Base-by-base conservation (phyloP, 1,139 yeast species). In the Yamadazyma trypodendri region DNA sequence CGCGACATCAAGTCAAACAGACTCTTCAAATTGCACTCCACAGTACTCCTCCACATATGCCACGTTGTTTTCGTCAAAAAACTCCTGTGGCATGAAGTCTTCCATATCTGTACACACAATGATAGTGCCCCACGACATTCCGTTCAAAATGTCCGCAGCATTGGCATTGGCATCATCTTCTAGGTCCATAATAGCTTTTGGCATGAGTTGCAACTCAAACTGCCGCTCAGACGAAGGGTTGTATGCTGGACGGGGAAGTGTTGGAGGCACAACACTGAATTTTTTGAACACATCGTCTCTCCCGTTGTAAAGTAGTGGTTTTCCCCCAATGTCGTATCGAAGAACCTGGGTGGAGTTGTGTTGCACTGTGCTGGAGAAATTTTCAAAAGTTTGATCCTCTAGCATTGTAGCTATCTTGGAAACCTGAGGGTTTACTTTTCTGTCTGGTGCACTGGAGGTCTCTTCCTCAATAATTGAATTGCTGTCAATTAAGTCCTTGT, bases 91-190 rank as follows among this genome's bases (percentile, higher is more conserved):
- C 11, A 78, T 65, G 44, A 65, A 75, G 57, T 92, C 96, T 44
- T 82, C 84, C 4, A 64, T 63, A 50, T 89, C 94, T 0, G 97
- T 86, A 31, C 84, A 88, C 3, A 90, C 85, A 24, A 88, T 68
- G 27, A 92, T 85, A 0, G 97, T 86, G 2, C 97, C 97, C 98
- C 98, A 92, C 44, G 92, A 94, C 95, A 92, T 92, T 7, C 97
- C 97, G 30, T 79, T 79, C 41, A 70, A 52, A 9, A 73, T 59
- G 18, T 81, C 70, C 33, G 66, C 64, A 5, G 69, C 60, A 31
- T 52, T 46, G 28, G 56, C 56, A 9, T 52, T 51, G 13, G 46
- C 45, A 10, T 45, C 39, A 17, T 66, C 68, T 56, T 92, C 97
- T 34, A 92, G 70, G 50, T 87, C 92, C 45, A 87, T 69, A 37